Base-by-base conservation (phyloP, 1,284 basidiomycete species). In the Cryptococcus maquisensis region DNA sequence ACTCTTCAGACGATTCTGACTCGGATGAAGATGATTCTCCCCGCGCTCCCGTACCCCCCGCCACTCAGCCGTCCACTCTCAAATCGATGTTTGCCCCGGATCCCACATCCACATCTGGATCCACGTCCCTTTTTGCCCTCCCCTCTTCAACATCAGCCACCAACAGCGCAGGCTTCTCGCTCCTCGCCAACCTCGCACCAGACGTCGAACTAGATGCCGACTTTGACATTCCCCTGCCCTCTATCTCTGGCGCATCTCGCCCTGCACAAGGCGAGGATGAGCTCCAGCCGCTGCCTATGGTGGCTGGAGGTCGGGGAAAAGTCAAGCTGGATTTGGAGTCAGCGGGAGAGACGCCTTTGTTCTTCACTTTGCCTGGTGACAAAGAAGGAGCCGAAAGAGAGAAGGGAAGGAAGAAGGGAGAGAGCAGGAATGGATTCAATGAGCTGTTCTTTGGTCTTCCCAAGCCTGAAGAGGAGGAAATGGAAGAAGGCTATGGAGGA, bases 201-300 rank as follows among this genome's bases (percentile, higher is more conserved):
- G 72, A 74, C 48, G 56, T 77, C 20, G 75, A 77, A 28, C 54
- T 76, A 10, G 71, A 75, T 58, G 72, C 74, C 39, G 67, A 68
- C 9, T 54, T 72, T 12, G 72, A 74, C 40, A 62, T 71, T 23
- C 64, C 68, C 3, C 58, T 72, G 6, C 62, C 68, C 4, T 32
- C 28, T 10, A 43, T 55, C 4, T 48, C 55, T 36, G 26, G 52
- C 40, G 52, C 49, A 13, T 48, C 57, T 48, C 54, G 20, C 51
- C 52, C 26, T 39, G 28, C 2, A 21, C 58, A 61, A 23, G 43
- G 5, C 3, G 56, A 57, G 41, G 44, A 50, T 15, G 56, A 44
- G 28, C 41, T 56, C 6, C 36, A 53, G 16, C 59, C 67, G 21
- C 41, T 67, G 3, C 60, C 64, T 16, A 47, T 61, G 10, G 53